A percentile compares a stretch with the other conserved stretches of the same genome.
These are phyloP conservation scores for Uronychia binucleata DNA, from an alignment of 73 alveolate genomes.

Conservation along the genomic window DNA sequence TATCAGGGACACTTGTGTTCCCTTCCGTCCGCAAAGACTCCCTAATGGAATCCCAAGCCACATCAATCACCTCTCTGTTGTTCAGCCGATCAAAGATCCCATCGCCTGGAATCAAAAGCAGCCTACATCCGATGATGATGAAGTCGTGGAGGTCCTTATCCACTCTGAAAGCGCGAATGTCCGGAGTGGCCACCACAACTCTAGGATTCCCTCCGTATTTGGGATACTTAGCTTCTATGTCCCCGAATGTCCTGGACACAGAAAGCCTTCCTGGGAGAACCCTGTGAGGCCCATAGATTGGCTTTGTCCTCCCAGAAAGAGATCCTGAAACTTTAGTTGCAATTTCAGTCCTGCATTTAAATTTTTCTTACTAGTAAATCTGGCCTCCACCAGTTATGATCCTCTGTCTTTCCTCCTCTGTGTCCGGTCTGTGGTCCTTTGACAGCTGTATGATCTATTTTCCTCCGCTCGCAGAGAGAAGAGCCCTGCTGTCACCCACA, in stretches of 20 bases:
- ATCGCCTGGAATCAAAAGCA: slow-evolving; percentile 37
- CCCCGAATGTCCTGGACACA: slow-evolving; percentile 69
- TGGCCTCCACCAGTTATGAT: slow-evolving; percentile 44
- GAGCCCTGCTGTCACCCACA: slow-evolving; percentile 42
- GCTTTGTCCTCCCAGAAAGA: neutral
- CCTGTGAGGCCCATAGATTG: slow-evolving; percentile 55
- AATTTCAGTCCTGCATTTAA: neutral
- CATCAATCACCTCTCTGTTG: slow-evolving; percentile 18
- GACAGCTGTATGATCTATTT: slow-evolving; percentile 39
- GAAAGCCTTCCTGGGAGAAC: slow-evolving; percentile 76
- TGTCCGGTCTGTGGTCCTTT: slow-evolving; percentile 45
- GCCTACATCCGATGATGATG: slow-evolving; percentile 54
- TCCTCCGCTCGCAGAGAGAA: slow-evolving; percentile 37
- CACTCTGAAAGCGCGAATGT: slow-evolving; percentile 43
- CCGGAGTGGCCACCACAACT: slow-evolving; percentile 66
- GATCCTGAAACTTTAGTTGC: neutral
- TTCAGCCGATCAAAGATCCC: slow-evolving; percentile 35
- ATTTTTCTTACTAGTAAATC: slow-evolving; percentile 19
- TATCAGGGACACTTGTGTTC: neutral
- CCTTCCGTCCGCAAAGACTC: slow-evolving; percentile 2
- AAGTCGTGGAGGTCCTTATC: slow-evolving; percentile 33
- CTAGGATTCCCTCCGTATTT: slow-evolving; percentile 70
- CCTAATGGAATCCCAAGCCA: slow-evolving; percentile 23
- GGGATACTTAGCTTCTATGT: slow-evolving; percentile 65
- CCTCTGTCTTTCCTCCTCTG: slow-evolving; percentile 37